A percentile compares a stretch with the other conserved stretches of the same genome.
Conservation (phyloP, 2,329 filamentous ascomycete genomes). For the Epicoccum sorghinum region DNA sequence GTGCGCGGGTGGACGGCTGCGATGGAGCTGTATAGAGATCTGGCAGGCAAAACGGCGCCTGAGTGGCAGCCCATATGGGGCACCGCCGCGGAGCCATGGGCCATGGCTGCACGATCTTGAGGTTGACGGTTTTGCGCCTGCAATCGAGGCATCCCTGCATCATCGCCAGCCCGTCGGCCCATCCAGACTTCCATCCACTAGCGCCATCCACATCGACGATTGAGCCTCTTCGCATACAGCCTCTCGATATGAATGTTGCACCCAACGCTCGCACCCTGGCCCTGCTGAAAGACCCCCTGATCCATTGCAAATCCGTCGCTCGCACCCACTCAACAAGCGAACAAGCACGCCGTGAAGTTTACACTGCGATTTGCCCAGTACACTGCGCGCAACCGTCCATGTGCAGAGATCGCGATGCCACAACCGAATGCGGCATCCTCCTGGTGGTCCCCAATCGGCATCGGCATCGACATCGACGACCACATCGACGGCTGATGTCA, state of each 20-base stretch:
- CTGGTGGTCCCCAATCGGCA: no score
- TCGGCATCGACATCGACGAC: not conserved
- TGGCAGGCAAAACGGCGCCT: conserved; percentile 1
- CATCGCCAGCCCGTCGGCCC: not conserved
- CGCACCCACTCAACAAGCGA: no score
- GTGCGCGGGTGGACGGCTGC: not conserved
- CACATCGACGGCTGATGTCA: not conserved
- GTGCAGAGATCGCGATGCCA: not conserved
- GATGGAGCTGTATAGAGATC: not conserved
- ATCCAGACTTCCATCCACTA: not conserved
- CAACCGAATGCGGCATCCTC: no score
- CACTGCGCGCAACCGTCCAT: no score
- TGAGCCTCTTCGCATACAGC: not conserved
- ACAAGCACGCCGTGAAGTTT: no score
- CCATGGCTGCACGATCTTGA: conserved; percentile 10
- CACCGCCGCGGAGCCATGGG: not conserved
- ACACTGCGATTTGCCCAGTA: no score
- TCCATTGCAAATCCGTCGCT: no score
- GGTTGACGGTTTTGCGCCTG: conserved; percentile 6
- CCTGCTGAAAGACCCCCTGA: no score
- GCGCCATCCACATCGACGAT: conserved; percentile 9
- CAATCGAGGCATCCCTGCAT: conserved; percentile 11
- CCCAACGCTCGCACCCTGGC: no score
- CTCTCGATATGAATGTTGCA: no score
- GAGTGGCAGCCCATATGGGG: conserved; percentile 2